These are phyloP conservation scores for Jamesozyma spencerorum DNA, from an alignment of 805 yeast genomes.

Conservation along the genomic window DNA sequence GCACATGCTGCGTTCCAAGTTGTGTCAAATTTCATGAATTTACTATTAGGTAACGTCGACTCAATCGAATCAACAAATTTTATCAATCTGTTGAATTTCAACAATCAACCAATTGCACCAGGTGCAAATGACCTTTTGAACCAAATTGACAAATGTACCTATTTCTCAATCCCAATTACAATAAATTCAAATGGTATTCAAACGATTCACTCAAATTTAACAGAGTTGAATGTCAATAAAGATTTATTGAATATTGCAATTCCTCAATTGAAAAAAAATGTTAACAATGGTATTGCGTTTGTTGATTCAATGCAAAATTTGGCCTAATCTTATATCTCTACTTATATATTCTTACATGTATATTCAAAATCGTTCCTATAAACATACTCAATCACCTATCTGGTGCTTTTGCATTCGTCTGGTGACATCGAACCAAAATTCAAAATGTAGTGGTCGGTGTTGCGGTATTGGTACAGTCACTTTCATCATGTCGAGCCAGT, in stretches of 20 bases:
- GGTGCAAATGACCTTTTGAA: conserved; percentile 17
- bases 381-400: too few species aligned
- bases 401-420: too few species aligned
- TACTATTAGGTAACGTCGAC: conserved; percentile 28
- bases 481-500: too few species aligned
- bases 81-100: conserved; percentile 39
- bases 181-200: conserved; percentile 53
- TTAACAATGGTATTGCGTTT: conserved; percentile 14
- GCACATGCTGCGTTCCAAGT: conserved; percentile 87
- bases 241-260: conserved; percentile 20
- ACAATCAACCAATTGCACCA: conserved; percentile 35
- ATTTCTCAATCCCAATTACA: conserved; percentile 55
- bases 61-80: conserved; percentile 44
- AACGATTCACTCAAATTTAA: conserved; percentile 40
- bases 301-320: not conserved
- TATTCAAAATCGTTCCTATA: too few species aligned
- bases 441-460: too few species aligned
- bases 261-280: conserved; percentile 15
- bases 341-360: too few species aligned
- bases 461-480: too few species aligned
- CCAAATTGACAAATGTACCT: conserved; percentile 27
- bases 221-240: conserved; percentile 45
- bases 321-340: too few species aligned
- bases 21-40: conserved; percentile 40
- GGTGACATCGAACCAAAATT: too few species aligned